These are phyloP conservation scores for Diplodia mutila DNA, from an alignment of 2,329 filamentous ascomycete genomes.

Conservation along the genomic window DNA sequence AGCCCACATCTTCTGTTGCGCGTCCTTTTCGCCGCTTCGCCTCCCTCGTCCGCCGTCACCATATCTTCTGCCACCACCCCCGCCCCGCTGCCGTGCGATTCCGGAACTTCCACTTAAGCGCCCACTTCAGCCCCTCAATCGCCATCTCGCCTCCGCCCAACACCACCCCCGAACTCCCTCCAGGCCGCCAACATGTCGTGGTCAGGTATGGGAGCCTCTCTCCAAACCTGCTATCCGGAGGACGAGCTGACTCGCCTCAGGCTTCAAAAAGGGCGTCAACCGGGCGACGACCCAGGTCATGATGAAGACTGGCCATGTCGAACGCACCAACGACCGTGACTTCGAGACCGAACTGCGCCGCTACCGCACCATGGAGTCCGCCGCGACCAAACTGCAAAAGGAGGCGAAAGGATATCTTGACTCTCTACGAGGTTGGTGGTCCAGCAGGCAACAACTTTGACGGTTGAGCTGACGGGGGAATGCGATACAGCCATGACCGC, in stretches of 20 bases:
- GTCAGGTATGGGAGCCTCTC: slow-evolving; percentile 59
- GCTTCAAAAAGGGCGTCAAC: slow-evolving; percentile 96
- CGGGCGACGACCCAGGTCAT: slow-evolving; percentile 99
- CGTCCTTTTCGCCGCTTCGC: slow-evolving; percentile 6
- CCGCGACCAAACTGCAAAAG: slow-evolving; percentile 88
- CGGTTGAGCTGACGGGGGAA: slow-evolving; percentile 13
- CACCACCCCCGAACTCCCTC: background rate
- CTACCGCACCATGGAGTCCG: slow-evolving; percentile 96
- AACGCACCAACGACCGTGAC: slow-evolving; percentile 97
- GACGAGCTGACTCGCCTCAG: slow-evolving; percentile 48
- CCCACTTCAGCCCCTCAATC: slow-evolving; percentile 18
- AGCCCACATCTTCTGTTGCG: background rate
- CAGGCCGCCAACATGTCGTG: slow-evolving; percentile 44
- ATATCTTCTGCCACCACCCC: background rate
- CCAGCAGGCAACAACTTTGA: background rate
- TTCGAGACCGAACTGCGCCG: slow-evolving; percentile 98
- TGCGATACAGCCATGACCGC: slow-evolving; percentile 82
- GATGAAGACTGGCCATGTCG: slow-evolving; percentile 99
- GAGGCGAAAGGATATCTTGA: slow-evolving; percentile 98
- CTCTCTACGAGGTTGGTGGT: slow-evolving; percentile 75
- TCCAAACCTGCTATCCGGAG: background rate
- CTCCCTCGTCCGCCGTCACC: background rate
- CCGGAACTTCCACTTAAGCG: slow-evolving; percentile 12
- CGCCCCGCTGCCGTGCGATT: background rate
- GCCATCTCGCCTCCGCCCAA: background rate